These are phyloP conservation scores for Cinnamomum chago DNA, from an alignment of 164 flowering plant genomes.

Conservation along the genomic window DNA sequence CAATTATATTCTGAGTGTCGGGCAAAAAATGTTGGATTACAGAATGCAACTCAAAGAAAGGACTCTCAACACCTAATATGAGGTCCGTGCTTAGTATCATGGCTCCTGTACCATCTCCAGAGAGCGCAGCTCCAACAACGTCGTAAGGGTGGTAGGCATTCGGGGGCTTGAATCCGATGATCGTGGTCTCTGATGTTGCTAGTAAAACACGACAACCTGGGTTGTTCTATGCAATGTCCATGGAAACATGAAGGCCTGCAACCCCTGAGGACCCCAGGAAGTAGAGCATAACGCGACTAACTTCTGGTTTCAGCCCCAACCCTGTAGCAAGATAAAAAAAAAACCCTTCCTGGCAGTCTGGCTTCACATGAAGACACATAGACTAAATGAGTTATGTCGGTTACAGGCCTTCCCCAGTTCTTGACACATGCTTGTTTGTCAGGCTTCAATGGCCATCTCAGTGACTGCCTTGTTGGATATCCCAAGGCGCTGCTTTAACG, in stretches of 20 bases:
- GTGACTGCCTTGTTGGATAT: conserved; percentile 88
- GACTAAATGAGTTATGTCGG: conserved; percentile 87
- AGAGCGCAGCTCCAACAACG: conserved; percentile 82
- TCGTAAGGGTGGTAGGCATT: conserved; percentile 71
- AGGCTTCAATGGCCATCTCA: conserved; percentile 84
- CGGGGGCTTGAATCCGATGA: conserved; percentile 92
- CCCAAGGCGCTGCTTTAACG: conserved; percentile 66
- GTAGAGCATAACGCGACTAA: conserved; percentile 67
- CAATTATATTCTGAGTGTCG: conserved; percentile 69
- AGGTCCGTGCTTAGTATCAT: conserved; percentile 74
- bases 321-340: conserved; percentile 83
- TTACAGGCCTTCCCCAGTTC: conserved; percentile 70
- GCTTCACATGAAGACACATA: conserved; percentile 95
- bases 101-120: conserved; percentile 97
- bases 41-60: conserved; percentile 77
- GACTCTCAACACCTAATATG: conserved; percentile 34
- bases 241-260: conserved; percentile 88
- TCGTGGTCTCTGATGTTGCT: conserved; percentile 87
- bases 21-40: conserved; percentile 79
- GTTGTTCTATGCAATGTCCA: conserved; percentile 92
- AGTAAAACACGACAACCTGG: conserved; percentile 79
- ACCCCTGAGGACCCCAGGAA: conserved; percentile 96
- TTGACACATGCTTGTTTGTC: conserved; percentile 59
- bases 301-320: conserved; percentile 72
- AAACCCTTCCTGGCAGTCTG: conserved; percentile 85